These are phyloP conservation scores for Leucosporidium yakuticum DNA, from an alignment of 768 basidiomycete genomes.

Conservation along the genomic window DNA sequence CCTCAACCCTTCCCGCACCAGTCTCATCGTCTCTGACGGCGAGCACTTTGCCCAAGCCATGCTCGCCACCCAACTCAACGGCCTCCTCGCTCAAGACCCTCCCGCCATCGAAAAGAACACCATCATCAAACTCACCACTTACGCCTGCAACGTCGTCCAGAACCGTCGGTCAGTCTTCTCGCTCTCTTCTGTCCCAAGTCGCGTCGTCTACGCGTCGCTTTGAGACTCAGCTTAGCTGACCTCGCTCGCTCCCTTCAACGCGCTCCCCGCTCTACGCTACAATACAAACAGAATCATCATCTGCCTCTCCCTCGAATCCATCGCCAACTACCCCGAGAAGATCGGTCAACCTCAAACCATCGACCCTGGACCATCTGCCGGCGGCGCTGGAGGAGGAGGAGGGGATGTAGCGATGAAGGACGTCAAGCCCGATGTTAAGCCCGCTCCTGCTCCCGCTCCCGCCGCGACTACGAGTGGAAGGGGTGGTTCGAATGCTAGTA, in stretches of 20 bases:
- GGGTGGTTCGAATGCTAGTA: constrained; percentile 35
- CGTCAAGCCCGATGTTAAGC: too few relatives aligned
- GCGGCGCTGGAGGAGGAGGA: constrained; percentile 40
- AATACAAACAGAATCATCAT: constrained; percentile 62
- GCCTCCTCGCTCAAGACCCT: constrained; percentile 54
- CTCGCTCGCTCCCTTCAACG: constrained; percentile 12
- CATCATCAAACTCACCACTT: constrained; percentile 63
- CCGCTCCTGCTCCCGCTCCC: constrained; percentile 40
- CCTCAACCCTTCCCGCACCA: constrained; percentile 15
- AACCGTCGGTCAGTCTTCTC: constrained; percentile 61
- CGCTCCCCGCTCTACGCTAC: not conserved
- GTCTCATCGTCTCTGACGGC: constrained; percentile 88
- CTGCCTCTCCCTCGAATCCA: constrained; percentile 59
- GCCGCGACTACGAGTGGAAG: constrained; percentile 41
- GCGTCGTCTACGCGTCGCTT: not conserved
- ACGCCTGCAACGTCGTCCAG: constrained; percentile 77
- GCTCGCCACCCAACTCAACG: constrained; percentile 86
- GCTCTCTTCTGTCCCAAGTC: too few relatives aligned
- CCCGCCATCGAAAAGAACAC: constrained; percentile 60
- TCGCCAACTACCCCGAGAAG: constrained; percentile 58
- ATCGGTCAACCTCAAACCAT: constrained; percentile 58
- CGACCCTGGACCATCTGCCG: constrained; percentile 40
- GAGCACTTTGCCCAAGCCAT: constrained; percentile 80
- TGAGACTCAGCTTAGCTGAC: not conserved
- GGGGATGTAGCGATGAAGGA: too few relatives aligned